Evolutionary conservation across 768 basidiomycete genomes (phyloP), one percentile per base, ranked within the genome.

Genomic region (Artomyces pyxidatus): DNA sequence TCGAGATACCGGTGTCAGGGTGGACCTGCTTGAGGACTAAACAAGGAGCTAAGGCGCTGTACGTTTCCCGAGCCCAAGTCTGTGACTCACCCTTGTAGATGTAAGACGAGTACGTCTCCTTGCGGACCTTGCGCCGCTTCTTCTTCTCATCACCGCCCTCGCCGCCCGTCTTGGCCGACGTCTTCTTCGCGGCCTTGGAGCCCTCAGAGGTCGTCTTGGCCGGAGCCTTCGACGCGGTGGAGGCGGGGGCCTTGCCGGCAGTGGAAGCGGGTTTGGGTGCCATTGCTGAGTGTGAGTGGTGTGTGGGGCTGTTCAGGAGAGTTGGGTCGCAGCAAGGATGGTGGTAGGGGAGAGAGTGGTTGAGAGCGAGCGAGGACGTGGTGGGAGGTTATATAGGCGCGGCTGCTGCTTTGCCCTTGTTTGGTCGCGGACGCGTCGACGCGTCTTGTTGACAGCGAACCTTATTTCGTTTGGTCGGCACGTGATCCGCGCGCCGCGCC

Each of bases 1-100:
- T 97, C 48, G 93, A 94, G 73, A 97, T 97, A 84, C 94, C 95
- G 44, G 91, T 98, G 63, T 97, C 95, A 45, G 94, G 92, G 75
- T 97, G 95, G 51, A 97, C 94, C 73, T 97, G 92, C 71, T 90
- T 92, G 54, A 95, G 80, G 60, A 94, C 92, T 91, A 29, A 8
- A 56, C 29, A 45, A 43, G n/a, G n/a, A n/a, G n/a, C n/a, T n/a
- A n/a, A n/a, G n/a, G n/a, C n/a, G n/a, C n/a, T n/a, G n/a, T n/a
- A n/a, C n/a, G 3, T 12, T 44, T 21, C 19, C 11, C 17, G 6
- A 42, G 14, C 16, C 14, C n/a, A 12, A 35, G 35, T 22, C 30
- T 42, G 42, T 61, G n/a, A 51, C 69, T 47, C 47, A 85, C 88
- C 88, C 68, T 88, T 89, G 73, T 88, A 89, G 65, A 92, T 88